Evolutionary conservation across 2,329 filamentous ascomycete species (phyloP).

Genomic region (Alternaria triticimaculans): DNA sequence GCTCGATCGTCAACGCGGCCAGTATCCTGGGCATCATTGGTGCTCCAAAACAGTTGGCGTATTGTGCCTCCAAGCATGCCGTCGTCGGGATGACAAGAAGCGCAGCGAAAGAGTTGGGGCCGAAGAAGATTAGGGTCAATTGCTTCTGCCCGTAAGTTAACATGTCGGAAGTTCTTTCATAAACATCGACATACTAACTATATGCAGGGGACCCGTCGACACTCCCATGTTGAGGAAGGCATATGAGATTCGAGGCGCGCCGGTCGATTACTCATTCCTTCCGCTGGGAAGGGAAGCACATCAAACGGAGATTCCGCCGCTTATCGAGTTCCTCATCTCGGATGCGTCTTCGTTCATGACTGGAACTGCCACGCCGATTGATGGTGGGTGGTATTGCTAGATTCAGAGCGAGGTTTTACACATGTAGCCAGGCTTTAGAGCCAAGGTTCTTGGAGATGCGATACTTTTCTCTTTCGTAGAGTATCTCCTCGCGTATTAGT

Average conservation of each 20-base stretch:
- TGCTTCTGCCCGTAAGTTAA: conserved; percentile 45
- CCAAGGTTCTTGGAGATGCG: background rate
- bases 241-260: conserved; percentile 22
- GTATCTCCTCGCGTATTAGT: background rate
- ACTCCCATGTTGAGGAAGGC: conserved; percentile 44
- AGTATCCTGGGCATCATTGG: conserved; percentile 61
- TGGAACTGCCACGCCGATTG: conserved; percentile 54
- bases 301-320: conserved; percentile 50
- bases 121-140: conserved; percentile 44
- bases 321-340: conserved; percentile 57
- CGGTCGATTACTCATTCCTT: conserved; percentile 29
- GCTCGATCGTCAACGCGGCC: conserved; percentile 54
- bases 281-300: conserved; percentile 34
- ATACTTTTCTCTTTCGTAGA: background rate
- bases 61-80: conserved; percentile 51
- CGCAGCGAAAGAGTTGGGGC: conserved; percentile 50
- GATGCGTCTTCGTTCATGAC: conserved; percentile 57
- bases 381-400: conserved; percentile 54
- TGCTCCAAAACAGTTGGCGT: conserved; percentile 44
- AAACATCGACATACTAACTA: too few relatives aligned
- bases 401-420: fast-evolving
- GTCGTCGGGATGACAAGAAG: conserved; percentile 50
- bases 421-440: too few relatives aligned
- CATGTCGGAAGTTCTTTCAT: too few relatives aligned
- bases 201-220: conserved; percentile 36